Percentiles rank a stretch among this genome's conserved stretches.
Evolutionary conservation across 1,284 basidiomycete species (phyloP).

Genomic region (Paramarasmius palmivorus): DNA sequence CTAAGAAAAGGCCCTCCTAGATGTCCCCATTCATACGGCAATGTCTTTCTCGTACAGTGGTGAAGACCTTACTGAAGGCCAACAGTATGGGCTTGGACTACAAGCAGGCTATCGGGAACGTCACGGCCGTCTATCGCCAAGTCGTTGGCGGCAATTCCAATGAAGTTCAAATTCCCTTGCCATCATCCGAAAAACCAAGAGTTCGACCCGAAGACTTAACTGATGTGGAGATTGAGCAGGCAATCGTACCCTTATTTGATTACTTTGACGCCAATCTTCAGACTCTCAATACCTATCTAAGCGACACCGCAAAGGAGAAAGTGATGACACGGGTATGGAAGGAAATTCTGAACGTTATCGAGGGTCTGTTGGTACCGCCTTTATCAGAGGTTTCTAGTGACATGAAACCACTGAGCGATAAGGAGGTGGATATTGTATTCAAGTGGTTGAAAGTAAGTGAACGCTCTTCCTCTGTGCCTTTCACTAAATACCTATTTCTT

Average conservation of each 20-base stretch:
- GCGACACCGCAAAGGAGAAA: conserved; percentile 84
- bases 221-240: conserved; percentile 94
- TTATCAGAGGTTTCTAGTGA: conserved; percentile 87
- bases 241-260: conserved; percentile 91
- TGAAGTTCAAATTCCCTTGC: conserved; percentile 81
- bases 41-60: conserved; percentile 77
- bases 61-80: conserved; percentile 78
- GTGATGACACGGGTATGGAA: conserved; percentile 97
- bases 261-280: conserved; percentile 96
- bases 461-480: conserved; percentile 2
- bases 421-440: conserved; percentile 97
- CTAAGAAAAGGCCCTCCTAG: conserved; percentile 39
- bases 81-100: conserved; percentile 71
- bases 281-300: conserved; percentile 88
- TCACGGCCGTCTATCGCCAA: conserved; percentile 80
- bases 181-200: conserved; percentile 68
- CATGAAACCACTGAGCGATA: conserved; percentile 89
- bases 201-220: conserved; percentile 74
- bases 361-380: conserved; percentile 89
- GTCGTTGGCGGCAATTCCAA: conserved; percentile 62
- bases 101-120: conserved; percentile 79
- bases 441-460: conserved; percentile 89
- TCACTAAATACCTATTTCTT: conserved; percentile 11
- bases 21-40: conserved; percentile 95
- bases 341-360: conserved; percentile 88